A percentile compares a stretch with the other conserved stretches of the same genome.
phyloP scores from a whole-genome alignment of 1,284 basidiomycete genomes.

The Waitea zeae region DNA sequence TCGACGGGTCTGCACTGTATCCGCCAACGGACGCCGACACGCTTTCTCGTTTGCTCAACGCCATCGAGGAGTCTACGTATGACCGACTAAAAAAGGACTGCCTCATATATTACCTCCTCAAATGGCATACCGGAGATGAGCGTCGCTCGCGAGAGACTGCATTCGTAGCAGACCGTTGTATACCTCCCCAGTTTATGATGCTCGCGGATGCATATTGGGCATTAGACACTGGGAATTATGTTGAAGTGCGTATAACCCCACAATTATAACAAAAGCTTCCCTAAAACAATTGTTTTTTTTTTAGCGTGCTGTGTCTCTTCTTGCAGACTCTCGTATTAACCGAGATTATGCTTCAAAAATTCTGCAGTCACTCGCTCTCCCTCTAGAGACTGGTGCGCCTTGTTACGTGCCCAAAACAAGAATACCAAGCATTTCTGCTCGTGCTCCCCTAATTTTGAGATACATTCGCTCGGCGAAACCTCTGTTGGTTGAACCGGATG shows the following conservation, averaged over 20 bases:
- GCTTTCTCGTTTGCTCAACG: conserved; percentile 36
- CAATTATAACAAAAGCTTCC: too few relatives aligned
- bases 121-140: conserved; percentile 54
- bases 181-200: conserved; percentile 54
- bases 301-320: conserved; percentile 48
- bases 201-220: conserved; percentile 69
- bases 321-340: conserved; percentile 57
- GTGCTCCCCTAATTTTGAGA: conserved; percentile 37
- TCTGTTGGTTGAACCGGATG: conserved; percentile 40
- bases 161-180: conserved; percentile 35
- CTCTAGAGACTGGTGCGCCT: too few relatives aligned
- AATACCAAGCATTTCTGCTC: too few relatives aligned
- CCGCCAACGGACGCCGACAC: conserved; percentile 40
- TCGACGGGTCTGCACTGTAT: conserved; percentile 36
- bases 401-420: too few relatives aligned
- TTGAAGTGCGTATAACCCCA: conserved; percentile 31
- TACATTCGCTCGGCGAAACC: conserved; percentile 59
- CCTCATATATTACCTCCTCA: conserved; percentile 58
- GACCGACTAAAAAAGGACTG: conserved; percentile 65
- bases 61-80: conserved; percentile 42
- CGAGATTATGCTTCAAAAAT: conserved; percentile 63
- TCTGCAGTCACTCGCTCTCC: conserved; percentile 41
- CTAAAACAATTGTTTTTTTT: background rate
- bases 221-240: conserved; percentile 46
- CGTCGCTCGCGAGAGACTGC: conserved; percentile 24